phyloP scores from a whole-genome alignment of 345 rosid species.

The Acer campestre region DNA sequence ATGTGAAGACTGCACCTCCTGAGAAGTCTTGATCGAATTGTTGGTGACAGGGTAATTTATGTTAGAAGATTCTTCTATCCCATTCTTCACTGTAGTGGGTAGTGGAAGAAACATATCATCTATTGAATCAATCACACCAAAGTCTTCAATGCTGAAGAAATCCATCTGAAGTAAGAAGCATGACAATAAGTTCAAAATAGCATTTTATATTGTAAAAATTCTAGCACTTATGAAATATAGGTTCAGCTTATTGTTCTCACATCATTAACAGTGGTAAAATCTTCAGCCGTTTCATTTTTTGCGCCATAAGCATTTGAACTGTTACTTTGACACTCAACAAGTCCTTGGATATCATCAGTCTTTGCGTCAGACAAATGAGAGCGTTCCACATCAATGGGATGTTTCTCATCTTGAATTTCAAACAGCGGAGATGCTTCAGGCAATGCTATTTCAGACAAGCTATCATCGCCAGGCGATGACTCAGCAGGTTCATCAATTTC shows the following conservation, averaged over 20 bases:
- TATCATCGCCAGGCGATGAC: slow-evolving; percentile 42
- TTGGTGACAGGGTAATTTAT: slow-evolving; percentile 23
- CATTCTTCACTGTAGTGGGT: slow-evolving; percentile 42
- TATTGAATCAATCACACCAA: slow-evolving; percentile 17
- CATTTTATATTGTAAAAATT: neutral
- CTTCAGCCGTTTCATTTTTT: slow-evolving; percentile 19
- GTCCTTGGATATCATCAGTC: neutral
- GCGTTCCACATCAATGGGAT: slow-evolving; percentile 16
- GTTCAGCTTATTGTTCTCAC: slow-evolving; percentile 30
- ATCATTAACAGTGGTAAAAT: slow-evolving; percentile 28
- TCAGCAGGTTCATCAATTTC: slow-evolving; percentile 45
- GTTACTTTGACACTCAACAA: slow-evolving; percentile 21
- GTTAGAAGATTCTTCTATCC: slow-evolving; percentile 40
- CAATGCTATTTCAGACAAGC: slow-evolving; percentile 26
- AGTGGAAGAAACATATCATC: slow-evolving; percentile 41
- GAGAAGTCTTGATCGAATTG: slow-evolving; percentile 10
- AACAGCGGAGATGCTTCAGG: slow-evolving; percentile 28
- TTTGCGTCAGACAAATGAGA: slow-evolving; percentile 5
- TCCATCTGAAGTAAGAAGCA: slow-evolving; percentile 22
- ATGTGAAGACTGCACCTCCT: slow-evolving; percentile 26
- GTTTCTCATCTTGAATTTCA: slow-evolving; percentile 32
- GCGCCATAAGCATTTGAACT: slow-evolving; percentile 13
- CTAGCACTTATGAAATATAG: neutral
- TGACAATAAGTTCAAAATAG: neutral
- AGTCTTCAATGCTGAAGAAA: slow-evolving; percentile 35